These are phyloP conservation scores for Rhynchospora breviuscula DNA, from an alignment of 176 grass and related monocot species.

Conservation along the genomic window DNA sequence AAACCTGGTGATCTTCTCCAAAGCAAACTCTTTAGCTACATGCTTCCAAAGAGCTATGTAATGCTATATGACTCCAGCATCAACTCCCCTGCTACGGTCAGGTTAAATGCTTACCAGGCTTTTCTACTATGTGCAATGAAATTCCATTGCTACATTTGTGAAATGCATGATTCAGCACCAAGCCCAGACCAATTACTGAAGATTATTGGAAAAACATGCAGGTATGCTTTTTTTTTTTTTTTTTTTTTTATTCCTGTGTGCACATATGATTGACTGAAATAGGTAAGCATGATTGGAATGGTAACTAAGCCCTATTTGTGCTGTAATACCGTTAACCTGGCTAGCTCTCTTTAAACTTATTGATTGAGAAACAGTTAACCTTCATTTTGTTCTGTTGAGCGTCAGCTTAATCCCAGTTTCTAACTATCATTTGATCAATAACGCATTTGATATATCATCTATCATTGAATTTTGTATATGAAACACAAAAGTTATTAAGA, in stretches of 20 bases:
- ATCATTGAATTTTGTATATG: neutral
- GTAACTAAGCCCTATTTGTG: neutral
- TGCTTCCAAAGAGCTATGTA: slow-evolving; percentile 75
- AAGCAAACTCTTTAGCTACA: slow-evolving; percentile 49
- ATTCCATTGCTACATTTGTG: slow-evolving; percentile 67
- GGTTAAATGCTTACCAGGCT: slow-evolving; percentile 73
- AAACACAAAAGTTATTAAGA: neutral
- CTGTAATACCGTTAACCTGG: neutral
- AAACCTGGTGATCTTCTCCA: slow-evolving; percentile 38
- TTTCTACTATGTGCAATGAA: slow-evolving; percentile 93
- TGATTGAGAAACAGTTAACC: neutral
- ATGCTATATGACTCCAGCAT: slow-evolving; percentile 83
- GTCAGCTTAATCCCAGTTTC: neutral
- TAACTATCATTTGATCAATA: neutral
- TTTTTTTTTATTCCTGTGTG: neutral
- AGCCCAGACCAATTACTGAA: slow-evolving; percentile 34
- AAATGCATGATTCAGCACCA: slow-evolving; percentile 28
- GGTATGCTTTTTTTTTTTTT: slow-evolving; percentile 32
- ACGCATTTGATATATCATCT: neutral
- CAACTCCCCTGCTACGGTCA: slow-evolving; percentile 56
- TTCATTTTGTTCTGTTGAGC: neutral
- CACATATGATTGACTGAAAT: neutral
- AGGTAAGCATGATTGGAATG: neutral
- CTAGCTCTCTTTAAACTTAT: neutral
- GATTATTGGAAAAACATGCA: slow-evolving; percentile 58